These are phyloP conservation scores for Backusella australiensis DNA, from an alignment of 192 early-diverging fungal genomes.

Conservation along the genomic window DNA sequence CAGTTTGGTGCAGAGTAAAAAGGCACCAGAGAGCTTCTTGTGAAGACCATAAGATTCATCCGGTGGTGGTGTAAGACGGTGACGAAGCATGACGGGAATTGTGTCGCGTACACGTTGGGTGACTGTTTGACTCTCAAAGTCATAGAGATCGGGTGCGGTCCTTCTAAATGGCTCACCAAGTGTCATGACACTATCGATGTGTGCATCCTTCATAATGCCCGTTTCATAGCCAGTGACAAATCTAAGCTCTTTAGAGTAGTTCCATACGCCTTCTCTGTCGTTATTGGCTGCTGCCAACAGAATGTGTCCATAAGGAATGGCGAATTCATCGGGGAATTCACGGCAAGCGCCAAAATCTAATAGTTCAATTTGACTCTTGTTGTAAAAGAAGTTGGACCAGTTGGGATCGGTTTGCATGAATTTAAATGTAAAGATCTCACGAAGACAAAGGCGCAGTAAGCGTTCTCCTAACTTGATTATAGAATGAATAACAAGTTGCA, in stretches of 20 bases:
- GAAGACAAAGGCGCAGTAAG: slow-evolving; percentile 79
- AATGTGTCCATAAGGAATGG: slow-evolving; percentile 72
- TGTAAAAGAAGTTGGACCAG: slow-evolving; percentile 98
- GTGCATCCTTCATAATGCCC: slow-evolving; percentile 80
- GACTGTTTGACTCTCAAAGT: slow-evolving; percentile 85
- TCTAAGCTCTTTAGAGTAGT: slow-evolving; percentile 79
- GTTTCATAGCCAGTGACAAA: slow-evolving; percentile 96
- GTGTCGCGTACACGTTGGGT: slow-evolving; percentile 77
- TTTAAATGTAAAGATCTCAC: slow-evolving; percentile 87
- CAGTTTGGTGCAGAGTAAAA: slow-evolving; percentile 87
- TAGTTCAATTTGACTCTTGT: slow-evolving; percentile 72
- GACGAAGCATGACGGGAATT: slow-evolving; percentile 94
- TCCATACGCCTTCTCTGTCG: slow-evolving; percentile 71
- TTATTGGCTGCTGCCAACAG: slow-evolving; percentile 68
- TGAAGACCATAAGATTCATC: slow-evolving; percentile 97
- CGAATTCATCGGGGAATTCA: slow-evolving; percentile 72
- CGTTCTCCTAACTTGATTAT: slow-evolving; percentile 63
- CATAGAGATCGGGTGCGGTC: slow-evolving; percentile 54
- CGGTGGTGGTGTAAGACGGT: slow-evolving; percentile 95
- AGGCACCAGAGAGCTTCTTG: slow-evolving; percentile 90
- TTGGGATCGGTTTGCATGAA: slow-evolving; percentile 99
- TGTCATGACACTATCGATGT: slow-evolving; percentile 84
- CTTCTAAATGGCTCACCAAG: slow-evolving; percentile 81
- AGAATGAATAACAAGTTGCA: too few relatives aligned
- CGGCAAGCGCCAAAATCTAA: slow-evolving; percentile 96